Conservation (phyloP, 441 rosid species). For the Gossypium gossypioides region DNA sequence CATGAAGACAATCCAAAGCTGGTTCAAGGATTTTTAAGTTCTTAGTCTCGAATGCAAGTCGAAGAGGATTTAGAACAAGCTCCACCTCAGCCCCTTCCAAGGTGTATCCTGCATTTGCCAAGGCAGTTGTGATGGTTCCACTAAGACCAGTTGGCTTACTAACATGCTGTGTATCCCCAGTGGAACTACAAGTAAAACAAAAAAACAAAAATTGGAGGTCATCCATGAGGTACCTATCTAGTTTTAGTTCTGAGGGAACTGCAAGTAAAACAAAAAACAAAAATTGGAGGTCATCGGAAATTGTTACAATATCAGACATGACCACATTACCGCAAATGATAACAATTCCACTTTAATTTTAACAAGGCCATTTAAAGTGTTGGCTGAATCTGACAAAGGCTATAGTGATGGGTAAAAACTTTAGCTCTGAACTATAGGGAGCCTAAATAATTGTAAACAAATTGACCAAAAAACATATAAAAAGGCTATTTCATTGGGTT, state of each 20-base stretch:
- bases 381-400: background rate
- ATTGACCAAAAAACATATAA: background rate
- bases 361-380: background rate
- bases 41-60: conserved; percentile 90
- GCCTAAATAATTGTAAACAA: background rate
- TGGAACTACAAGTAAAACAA: conserved; percentile 33
- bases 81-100: conserved; percentile 53
- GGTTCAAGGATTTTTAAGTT: conserved; percentile 75
- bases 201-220: background rate
- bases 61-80: conserved; percentile 82
- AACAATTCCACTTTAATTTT: background rate
- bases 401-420: background rate
- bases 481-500: background rate
- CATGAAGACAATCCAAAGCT: conserved; percentile 99
- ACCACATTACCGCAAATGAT: background rate
- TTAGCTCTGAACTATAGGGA: background rate
- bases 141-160: conserved; percentile 25
- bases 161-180: conserved; percentile 32
- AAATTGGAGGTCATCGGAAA: background rate
- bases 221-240: background rate
- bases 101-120: conserved; percentile 80
- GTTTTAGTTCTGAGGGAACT: conserved; percentile 35
- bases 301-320: conserved; percentile 3
- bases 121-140: conserved; percentile 42
- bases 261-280: conserved; percentile 8